Base-by-base conservation (phyloP, 208 protist species). In the Tritrichomonas foetus region DNA sequence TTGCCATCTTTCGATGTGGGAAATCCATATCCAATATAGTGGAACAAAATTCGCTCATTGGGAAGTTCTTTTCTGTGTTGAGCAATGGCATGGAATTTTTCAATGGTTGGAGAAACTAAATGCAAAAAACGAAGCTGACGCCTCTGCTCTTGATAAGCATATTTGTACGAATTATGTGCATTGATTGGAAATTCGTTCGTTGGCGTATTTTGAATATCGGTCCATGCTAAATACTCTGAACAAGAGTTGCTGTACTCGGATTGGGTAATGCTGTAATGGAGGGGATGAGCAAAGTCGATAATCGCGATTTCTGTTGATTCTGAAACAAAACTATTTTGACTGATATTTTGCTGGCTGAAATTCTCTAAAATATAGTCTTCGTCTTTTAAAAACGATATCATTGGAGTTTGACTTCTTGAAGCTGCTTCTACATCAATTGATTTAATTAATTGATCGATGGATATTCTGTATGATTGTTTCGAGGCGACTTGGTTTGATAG, bases 21-120 rank as follows among this genome's bases (percentile, higher is more conserved):
- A 16, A 57, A 89, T 16, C 78, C 78, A 16, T 89, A 89, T 89
- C 78, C 78, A 36, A 89, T 27, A 49, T 89, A 89, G 30, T 89
- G 78, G 36, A 89, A 89, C 33, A 57, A 1, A 53, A 89, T 47
- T 13, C 78, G 41, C 2, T 13, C 9, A 16, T 41, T 27, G 27
- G 47, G 20, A 1, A 27, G 8, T 0, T 89, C 78, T 57, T 33
- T 89, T 57, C 78, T 53, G 16, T 47, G 30, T 20, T 53, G 33
- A 20, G 14, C 14, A 3, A 89, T 8, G 33, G 33, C 14, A 57
- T 89, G 33, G 33, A 89, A 89, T 89, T 57, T 53, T 57, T 89
- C 78, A 30, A 27, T 47, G 5, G 78, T 47, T 20, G 78, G 78
- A 41, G 78, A 53, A 57, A 89, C 47, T 3, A 57, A 16, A 89